Base-by-base conservation (phyloP, 345 rosid species). In the Lepidium aucheri region DNA sequence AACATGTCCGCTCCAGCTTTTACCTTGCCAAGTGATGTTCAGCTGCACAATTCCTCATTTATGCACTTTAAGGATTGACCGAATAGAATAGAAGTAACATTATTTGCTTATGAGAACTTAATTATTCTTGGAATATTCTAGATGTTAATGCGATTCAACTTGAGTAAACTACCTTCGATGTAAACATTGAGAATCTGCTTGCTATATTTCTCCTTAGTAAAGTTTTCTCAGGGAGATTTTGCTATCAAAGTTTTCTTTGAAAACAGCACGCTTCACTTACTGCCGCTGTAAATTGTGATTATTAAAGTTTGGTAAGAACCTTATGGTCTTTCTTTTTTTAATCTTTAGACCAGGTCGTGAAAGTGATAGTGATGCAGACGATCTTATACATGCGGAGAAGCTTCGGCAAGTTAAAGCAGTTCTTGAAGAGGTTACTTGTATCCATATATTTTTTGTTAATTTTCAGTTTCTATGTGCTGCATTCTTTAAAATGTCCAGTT, bases 281-380 rank as follows among this genome's bases (percentile, higher is more conserved):
- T 60, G 34, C 52, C 18, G 17, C 8, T 24, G 55, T 14, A 45
- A 20, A 35, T 22, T 8, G 14, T 56, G 39, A 36, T 40, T 28
- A 24, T 66, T 59, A 42, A 59, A 42, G 42, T 34, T 41, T 52
- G 14, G 57, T 17, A 65, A 65, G 20, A 46, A 53, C 12, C 26
- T 51, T 60, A 59, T 42, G 44, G 20, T 73, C 24, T 59, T 36
- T 5, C 26, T 58, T 73, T 59, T 69, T 59, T 28, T 12, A 39
- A 28, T 60, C 64, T 67, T 28, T 60, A 74, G 77, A 67, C 77
- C 90, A 53, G 99, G 88, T 65, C 91, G 90, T 74, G 97, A 86
- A 82, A 95, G 99, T 85, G 99, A 95, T 63, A 91, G 93, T 71
- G 99, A 95, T 81, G 95, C 99, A 47, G 99, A 95, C 73, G 99